phyloP scores from a whole-genome alignment of 441 rosid species.

The Populus trichocarpa region DNA sequence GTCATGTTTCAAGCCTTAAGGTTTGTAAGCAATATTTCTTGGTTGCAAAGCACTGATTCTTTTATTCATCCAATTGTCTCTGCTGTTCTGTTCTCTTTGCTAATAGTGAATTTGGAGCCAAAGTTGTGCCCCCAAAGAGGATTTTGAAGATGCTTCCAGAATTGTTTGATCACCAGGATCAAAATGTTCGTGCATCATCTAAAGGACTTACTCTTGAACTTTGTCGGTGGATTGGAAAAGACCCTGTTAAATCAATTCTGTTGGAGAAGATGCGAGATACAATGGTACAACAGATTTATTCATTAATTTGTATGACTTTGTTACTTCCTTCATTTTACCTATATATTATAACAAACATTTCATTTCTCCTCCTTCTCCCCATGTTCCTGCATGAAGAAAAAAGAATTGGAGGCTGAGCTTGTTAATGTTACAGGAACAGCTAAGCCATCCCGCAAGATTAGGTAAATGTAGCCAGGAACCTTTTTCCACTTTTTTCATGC shows the following conservation, averaged over 20 bases:
- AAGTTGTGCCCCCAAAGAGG: slow-evolving; percentile 92
- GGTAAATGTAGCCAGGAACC: slow-evolving; percentile 42
- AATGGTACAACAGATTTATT: slow-evolving; percentile 54
- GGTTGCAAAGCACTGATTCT: slow-evolving; percentile 17
- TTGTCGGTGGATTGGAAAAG: slow-evolving; percentile 99
- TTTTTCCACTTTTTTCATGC: not conserved
- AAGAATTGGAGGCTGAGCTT: slow-evolving; percentile 99
- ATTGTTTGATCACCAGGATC: slow-evolving; percentile 98
- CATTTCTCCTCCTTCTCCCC: slow-evolving; percentile 1
- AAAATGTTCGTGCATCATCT: slow-evolving; percentile 95
- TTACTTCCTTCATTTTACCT: not conserved
- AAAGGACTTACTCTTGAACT: slow-evolving; percentile 98
- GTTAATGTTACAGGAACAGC: slow-evolving; percentile 76
- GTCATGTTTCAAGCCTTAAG: slow-evolving; percentile 97
- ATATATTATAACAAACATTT: slow-evolving; percentile 14
- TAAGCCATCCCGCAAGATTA: slow-evolving; percentile 87
- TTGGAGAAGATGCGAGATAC: slow-evolving; percentile 99
- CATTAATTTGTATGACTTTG: not conserved
- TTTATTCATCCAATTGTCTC: not conserved
- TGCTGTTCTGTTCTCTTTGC: slow-evolving; percentile 20
- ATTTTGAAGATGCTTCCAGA: slow-evolving; percentile 98
- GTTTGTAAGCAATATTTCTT: slow-evolving; percentile 38
- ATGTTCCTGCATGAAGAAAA: slow-evolving; percentile 55
- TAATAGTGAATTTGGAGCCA: slow-evolving; percentile 92
- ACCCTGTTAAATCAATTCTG: slow-evolving; percentile 92